A percentile compares a stretch with the other conserved stretches of the same genome.
Evolutionary conservation across 768 basidiomycete species (phyloP).

Genomic region (Rhizopogon vulgaris): DNA sequence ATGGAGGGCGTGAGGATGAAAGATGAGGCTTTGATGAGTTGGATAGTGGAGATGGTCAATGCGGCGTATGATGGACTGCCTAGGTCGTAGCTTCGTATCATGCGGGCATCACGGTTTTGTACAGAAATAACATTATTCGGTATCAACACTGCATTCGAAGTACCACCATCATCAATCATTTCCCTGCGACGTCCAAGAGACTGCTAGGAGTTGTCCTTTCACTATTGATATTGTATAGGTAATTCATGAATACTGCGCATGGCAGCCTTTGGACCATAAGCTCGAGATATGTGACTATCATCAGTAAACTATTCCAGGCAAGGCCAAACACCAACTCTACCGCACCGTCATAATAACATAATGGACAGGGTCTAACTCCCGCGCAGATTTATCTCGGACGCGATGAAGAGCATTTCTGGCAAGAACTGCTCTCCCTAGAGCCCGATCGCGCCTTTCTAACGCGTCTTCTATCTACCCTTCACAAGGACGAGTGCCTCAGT

Average conservation of each 20-base stretch:
- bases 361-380: slow-evolving; percentile 35
- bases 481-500: slow-evolving; percentile 46
- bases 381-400: slow-evolving; percentile 39
- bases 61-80: slow-evolving; percentile 33
- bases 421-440: slow-evolving; percentile 44
- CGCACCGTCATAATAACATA: background rate
- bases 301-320: slow-evolving; percentile 45
- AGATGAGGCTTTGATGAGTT: slow-evolving; percentile 54
- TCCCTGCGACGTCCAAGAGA: background rate
- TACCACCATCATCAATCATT: background rate
- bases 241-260: slow-evolving; percentile 14
- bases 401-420: slow-evolving; percentile 43
- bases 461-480: slow-evolving; percentile 31
- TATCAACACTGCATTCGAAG: background rate
- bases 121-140: background rate
- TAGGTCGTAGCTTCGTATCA: slow-evolving; percentile 10
- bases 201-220: background rate
- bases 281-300: slow-evolving; percentile 43
- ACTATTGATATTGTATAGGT: background rate
- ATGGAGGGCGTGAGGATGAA: slow-evolving; percentile 61
- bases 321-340: background rate
- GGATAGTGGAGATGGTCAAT: slow-evolving; percentile 58
- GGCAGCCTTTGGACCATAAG: slow-evolving; percentile 19
- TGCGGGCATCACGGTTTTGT: background rate
- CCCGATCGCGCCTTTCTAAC: slow-evolving; percentile 43